Evolutionary conservation across 306 rosid species (phyloP), one percentile per base, ranked within the genome.

Genomic region (Rosa multiflora): DNA sequence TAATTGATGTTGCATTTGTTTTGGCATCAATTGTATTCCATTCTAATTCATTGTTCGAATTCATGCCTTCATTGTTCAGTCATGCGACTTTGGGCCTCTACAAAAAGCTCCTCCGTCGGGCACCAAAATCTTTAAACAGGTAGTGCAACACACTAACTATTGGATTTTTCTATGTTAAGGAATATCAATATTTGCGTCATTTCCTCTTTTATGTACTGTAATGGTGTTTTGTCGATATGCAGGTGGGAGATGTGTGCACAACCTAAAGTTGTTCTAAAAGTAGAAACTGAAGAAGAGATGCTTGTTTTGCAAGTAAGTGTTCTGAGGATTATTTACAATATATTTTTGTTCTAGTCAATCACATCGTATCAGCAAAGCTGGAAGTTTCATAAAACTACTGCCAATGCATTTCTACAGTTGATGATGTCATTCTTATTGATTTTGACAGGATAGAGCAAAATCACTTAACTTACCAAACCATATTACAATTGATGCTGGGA

Each of bases 231-330:
- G 17, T 82, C 37, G 43, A 83, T 83, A 52, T 79, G 84, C 88
- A 95, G 99, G 84, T 94, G 95, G 99, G 99, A 95, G 91, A 91
- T 88, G 98, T 91, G 92, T 46, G 97, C 91, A 0, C 99, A 95
- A 76, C 99, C 99, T 13, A 95, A 95, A 88, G 98, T 95, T 70
- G 99, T 95, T 71, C 88, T 95, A 55, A 95, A 95, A 87, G 91
- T 91, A 64, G 99, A 95, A 82, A 86, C 92, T 63, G 99, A 95
- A 89, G 94, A 90, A 78, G 97, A 92, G 79, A 91, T 95, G 95
- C 86, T 95, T 64, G 85, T 87, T 77, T 84, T 94, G 88, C 99
- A 94, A 82, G 97, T 92, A 42, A 85, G 90, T 67, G 11, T 67
- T 67, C 6, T 35, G 44, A 39, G 8, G 73, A 52, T 70, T 52